Evolutionary conservation across 257 asterid genomes (phyloP).

Genomic region (Scutellaria galericulata): DNA sequence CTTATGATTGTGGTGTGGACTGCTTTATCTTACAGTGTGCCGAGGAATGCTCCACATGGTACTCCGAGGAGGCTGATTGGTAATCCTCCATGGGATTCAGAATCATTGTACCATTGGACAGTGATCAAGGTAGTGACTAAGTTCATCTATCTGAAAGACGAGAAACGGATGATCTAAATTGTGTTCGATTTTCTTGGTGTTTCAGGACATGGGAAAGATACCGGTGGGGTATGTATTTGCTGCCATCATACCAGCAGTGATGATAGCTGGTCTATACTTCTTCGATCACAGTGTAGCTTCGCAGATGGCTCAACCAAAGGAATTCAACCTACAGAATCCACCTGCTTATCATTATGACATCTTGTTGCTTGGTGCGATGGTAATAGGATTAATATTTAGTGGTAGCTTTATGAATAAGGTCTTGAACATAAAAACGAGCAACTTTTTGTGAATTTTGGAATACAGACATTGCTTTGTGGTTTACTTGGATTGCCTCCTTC

Average conservation of each 20-base stretch:
- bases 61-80: conserved; percentile 60
- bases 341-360: conserved; percentile 82
- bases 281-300: conserved; percentile 94
- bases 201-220: conserved; percentile 77
- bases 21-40: conserved; percentile 50
- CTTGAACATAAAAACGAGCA: not conserved
- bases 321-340: conserved; percentile 82
- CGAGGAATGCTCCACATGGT: conserved; percentile 45
- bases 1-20: conserved; percentile 61
- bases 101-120: conserved; percentile 57
- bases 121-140: conserved; percentile 46
- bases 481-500: conserved; percentile 94
- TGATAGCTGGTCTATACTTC: conserved; percentile 87
- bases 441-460: conserved; percentile 4
- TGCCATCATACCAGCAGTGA: conserved; percentile 73
- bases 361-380: conserved; percentile 74
- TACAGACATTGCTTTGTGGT: conserved; percentile 85
- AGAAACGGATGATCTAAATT: not conserved
- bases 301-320: conserved; percentile 80
- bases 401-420: not conserved
- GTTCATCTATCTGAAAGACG: not conserved
- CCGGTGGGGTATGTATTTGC: conserved; percentile 62
- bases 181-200: not conserved
- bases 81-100: conserved; percentile 55
- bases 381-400: conserved; percentile 23